These are phyloP conservation scores for Aspergillus sp. DNA, from an alignment of 2,329 filamentous ascomycete genomes.

Conservation along the genomic window DNA sequence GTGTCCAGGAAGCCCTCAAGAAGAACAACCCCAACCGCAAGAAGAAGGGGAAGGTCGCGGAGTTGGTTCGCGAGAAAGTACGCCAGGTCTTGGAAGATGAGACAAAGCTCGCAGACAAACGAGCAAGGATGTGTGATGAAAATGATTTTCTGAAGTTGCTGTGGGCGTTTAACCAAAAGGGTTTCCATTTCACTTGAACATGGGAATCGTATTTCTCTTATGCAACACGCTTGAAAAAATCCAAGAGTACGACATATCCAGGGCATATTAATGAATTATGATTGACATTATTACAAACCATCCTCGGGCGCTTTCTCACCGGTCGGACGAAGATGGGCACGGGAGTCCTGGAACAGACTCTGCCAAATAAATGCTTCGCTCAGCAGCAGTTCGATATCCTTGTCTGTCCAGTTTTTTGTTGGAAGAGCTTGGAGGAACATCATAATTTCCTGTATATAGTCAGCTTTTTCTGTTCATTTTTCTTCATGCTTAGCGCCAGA, in stretches of 20 bases:
- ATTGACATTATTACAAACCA: slow-evolving; percentile 29
- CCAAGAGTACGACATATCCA: slow-evolving; percentile 4
- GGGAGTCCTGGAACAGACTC: slow-evolving; percentile 88
- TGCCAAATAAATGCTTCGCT: slow-evolving; percentile 99
- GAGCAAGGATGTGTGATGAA: slow-evolving; percentile 82
- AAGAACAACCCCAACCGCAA: slow-evolving; percentile 51
- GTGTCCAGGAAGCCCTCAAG: slow-evolving; percentile 33
- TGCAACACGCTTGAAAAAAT: neutral
- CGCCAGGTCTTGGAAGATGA: slow-evolving; percentile 74
- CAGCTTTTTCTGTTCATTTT: neutral
- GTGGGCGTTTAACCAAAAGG: slow-evolving; percentile 80
- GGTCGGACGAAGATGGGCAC: slow-evolving; percentile 64
- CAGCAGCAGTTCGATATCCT: slow-evolving; percentile 90
- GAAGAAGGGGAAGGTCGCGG: slow-evolving; percentile 70
- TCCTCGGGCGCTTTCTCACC: slow-evolving; percentile 28
- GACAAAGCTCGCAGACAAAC: slow-evolving; percentile 72
- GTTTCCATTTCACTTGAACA: slow-evolving; percentile 75
- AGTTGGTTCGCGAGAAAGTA: slow-evolving; percentile 81
- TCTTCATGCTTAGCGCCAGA: neutral
- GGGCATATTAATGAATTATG: slow-evolving; percentile 23
- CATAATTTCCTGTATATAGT: slow-evolving; percentile 73
- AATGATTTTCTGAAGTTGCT: slow-evolving; percentile 81
- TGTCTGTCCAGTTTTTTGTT: slow-evolving; percentile 91
- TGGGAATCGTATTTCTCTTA: slow-evolving; percentile 3
- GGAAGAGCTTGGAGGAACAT: slow-evolving; percentile 97